Evolutionary conservation across 2,329 filamentous ascomycete genomes (phyloP).

Genomic region (Ustilaginoidea virens): DNA sequence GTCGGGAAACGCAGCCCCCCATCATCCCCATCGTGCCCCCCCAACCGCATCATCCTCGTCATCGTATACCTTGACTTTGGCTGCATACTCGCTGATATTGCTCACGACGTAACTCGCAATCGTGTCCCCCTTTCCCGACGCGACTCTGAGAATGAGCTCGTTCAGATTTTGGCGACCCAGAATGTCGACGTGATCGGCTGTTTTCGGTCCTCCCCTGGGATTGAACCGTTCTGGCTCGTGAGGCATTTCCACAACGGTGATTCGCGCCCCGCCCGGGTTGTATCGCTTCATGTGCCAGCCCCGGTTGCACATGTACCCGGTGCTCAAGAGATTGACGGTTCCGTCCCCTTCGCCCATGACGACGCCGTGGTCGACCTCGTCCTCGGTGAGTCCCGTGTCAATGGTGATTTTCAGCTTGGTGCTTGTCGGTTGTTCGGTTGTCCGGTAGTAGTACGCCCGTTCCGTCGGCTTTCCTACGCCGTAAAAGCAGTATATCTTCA

Average conservation of each 20-base stretch:
- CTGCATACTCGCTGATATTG: constrained; percentile 68
- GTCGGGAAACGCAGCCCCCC: too few relatives aligned
- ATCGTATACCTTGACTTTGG: constrained; percentile 69
- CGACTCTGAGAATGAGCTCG: constrained; percentile 75
- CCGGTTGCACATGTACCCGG: constrained; percentile 92
- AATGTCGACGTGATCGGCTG: constrained; percentile 92
- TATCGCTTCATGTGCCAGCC: constrained; percentile 91
- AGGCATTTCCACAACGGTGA: constrained; percentile 88
- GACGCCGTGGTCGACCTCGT: constrained; percentile 69
- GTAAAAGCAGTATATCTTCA: constrained; percentile 98
- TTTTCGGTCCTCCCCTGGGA: constrained; percentile 55
- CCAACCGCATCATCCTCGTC: constrained; percentile 22
- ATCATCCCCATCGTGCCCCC: neutral
- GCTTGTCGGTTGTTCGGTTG: constrained; percentile 45
- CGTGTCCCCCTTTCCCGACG: constrained; percentile 65
- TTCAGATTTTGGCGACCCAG: constrained; percentile 79
- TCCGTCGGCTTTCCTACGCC: constrained; percentile 89
- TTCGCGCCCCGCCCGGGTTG: constrained; percentile 68
- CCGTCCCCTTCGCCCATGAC: constrained; percentile 92
- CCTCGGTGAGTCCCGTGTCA: constrained; percentile 46
- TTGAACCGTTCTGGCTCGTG: constrained; percentile 91
- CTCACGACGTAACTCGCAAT: constrained; percentile 69
- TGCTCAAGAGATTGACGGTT: constrained; percentile 82
- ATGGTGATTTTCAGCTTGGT: constrained; percentile 61
- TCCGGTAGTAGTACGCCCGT: constrained; percentile 77